Percentiles rank a stretch among this genome's conserved stretches.
Conservation (phyloP, 345 rosid species). For the Dipteronia sinensis region DNA sequence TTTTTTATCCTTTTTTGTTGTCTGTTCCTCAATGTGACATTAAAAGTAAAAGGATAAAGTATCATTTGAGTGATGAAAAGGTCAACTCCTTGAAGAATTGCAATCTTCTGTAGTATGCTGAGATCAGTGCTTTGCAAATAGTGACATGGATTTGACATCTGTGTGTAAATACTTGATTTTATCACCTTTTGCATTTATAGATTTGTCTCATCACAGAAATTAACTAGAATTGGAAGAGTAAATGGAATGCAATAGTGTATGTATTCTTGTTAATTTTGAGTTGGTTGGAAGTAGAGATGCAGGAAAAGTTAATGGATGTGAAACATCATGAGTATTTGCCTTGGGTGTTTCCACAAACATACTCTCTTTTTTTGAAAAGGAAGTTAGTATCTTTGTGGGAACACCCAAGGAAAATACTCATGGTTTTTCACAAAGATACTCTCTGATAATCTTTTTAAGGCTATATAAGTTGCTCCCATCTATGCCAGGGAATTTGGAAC, state of each 20-base stretch:
- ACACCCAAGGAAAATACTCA: too few relatives aligned
- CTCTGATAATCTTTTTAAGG: neutral
- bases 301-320: neutral
- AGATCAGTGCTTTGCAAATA: neutral
- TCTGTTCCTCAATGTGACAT: neutral
- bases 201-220: neutral
- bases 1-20: neutral
- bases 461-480: neutral
- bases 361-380: too few relatives aligned
- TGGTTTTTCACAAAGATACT: neutral
- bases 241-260: neutral
- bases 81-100: constrained; percentile 2
- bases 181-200: neutral
- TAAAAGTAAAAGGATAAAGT: constrained; percentile 17
- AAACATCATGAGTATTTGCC: neutral
- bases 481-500: neutral
- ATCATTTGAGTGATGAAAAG: constrained; percentile 15
- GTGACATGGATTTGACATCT: neutral
- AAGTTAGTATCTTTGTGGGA: too few relatives aligned
- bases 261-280: neutral
- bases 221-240: neutral
- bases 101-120: neutral
- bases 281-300: too few relatives aligned
- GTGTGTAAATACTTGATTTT: neutral
- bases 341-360: neutral